These are phyloP conservation scores for Cairneyella variabilis DNA, from an alignment of 495 filamentous ascomycete genomes.

Conservation along the genomic window DNA sequence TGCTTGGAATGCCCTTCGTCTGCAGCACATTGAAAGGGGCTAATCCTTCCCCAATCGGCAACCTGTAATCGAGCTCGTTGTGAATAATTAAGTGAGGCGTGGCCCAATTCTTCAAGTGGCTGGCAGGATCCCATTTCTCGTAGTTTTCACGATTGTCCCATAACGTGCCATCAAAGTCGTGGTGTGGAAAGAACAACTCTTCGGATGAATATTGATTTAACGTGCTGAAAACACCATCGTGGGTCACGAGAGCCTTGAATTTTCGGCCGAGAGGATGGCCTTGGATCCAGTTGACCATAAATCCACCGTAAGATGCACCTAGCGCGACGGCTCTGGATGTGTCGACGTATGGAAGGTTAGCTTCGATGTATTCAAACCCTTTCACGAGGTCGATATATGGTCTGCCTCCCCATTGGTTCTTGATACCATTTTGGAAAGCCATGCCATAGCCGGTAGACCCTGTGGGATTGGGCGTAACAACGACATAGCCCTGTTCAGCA, in stretches of 20 bases:
- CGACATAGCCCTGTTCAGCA: slow-evolving; percentile 88
- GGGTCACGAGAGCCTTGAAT: slow-evolving; percentile 86
- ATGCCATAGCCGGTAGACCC: slow-evolving; percentile 86
- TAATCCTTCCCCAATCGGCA: slow-evolving; percentile 79
- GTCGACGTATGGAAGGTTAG: slow-evolving; percentile 72
- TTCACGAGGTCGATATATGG: slow-evolving; percentile 81
- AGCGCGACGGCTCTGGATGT: slow-evolving; percentile 72
- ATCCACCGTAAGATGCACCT: slow-evolving; percentile 85
- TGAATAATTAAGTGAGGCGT: slow-evolving; percentile 81
- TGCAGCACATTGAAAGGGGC: slow-evolving; percentile 89
- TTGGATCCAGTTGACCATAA: slow-evolving; percentile 81
- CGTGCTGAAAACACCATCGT: slow-evolving; percentile 87
- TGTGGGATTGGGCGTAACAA: slow-evolving; percentile 84
- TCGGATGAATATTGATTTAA: slow-evolving; percentile 70
- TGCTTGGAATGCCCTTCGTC: slow-evolving; percentile 63
- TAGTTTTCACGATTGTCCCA: slow-evolving; percentile 71
- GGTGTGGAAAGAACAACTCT: slow-evolving; percentile 84
- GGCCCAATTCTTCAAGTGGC: slow-evolving; percentile 61
- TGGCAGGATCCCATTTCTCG: slow-evolving; percentile 78
- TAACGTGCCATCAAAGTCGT: slow-evolving; percentile 76
- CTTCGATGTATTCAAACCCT: slow-evolving; percentile 71
- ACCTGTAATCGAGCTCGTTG: slow-evolving; percentile 84
- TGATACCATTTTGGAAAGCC: slow-evolving; percentile 71
- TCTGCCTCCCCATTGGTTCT: slow-evolving; percentile 69
- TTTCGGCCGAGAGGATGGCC: slow-evolving; percentile 66